Evolutionary conservation across 495 filamentous ascomycete genomes (phyloP).

Genomic region (Podospora sp.): DNA sequence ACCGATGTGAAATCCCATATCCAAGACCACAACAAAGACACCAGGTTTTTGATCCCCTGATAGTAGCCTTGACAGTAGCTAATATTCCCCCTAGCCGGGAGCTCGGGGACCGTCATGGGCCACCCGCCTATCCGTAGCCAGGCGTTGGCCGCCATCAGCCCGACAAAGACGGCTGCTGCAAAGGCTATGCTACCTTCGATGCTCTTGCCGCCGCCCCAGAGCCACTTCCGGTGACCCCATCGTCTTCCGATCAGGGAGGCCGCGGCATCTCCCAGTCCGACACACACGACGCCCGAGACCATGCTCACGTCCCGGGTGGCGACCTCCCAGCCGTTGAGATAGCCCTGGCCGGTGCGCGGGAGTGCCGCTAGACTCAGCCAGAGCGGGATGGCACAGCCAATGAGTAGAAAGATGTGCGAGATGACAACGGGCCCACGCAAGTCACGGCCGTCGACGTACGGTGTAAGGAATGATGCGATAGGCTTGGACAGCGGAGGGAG

Average conservation of each 20-base stretch:
- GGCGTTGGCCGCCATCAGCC: slow-evolving; percentile 67
- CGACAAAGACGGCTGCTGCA: slow-evolving; percentile 72
- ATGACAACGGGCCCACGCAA: slow-evolving; percentile 92
- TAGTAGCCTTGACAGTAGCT: not conserved
- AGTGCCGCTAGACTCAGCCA: slow-evolving; percentile 82
- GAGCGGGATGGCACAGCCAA: slow-evolving; percentile 93
- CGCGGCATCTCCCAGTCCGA: slow-evolving; percentile 93
- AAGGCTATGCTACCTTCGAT: slow-evolving; percentile 91
- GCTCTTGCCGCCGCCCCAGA: slow-evolving; percentile 95
- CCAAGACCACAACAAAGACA: slow-evolving; percentile 24
- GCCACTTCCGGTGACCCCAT: slow-evolving; percentile 86
- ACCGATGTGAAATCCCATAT: slow-evolving; percentile 44
- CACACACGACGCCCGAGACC: slow-evolving; percentile 88
- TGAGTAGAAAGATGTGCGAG: slow-evolving; percentile 91
- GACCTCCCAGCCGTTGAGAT: slow-evolving; percentile 74
- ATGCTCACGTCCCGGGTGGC: slow-evolving; percentile 74
- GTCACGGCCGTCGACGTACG: slow-evolving; percentile 93
- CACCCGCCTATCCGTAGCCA: slow-evolving; percentile 80
- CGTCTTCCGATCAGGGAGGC: slow-evolving; percentile 91
- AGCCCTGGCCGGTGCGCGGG: slow-evolving; percentile 51
- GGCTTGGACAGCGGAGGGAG: slow-evolving; percentile 84
- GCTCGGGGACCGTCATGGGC: slow-evolving; percentile 40
- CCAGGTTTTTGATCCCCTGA: slow-evolving; percentile 21
- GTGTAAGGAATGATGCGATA: slow-evolving; percentile 81
- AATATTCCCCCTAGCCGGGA: slow-evolving; percentile 28